These are phyloP conservation scores for Serendipita sp. DNA, from an alignment of 1,284 basidiomycete species.

Conservation along the genomic window DNA sequence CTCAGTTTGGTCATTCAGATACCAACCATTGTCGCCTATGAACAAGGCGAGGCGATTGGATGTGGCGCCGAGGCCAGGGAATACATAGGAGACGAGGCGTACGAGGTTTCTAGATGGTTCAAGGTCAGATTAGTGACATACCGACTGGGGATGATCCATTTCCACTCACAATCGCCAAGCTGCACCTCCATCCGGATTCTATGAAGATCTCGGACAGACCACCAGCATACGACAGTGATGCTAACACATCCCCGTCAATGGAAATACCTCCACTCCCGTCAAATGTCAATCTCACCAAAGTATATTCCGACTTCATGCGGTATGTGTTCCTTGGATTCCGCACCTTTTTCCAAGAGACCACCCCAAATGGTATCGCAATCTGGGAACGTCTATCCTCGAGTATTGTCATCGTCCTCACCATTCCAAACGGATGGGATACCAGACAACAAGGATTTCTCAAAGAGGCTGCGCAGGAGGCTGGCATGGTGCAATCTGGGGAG, in stretches of 20 bases:
- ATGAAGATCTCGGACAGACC: neutral
- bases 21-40: neutral
- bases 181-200: neutral
- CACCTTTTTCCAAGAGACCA: neutral
- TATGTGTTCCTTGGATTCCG: neutral
- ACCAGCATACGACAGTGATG: neutral
- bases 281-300: neutral
- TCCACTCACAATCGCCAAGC: neutral
- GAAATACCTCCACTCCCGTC: neutral
- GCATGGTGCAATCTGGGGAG: neutral
- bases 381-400: neutral
- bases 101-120: neutral
- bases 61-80: neutral
- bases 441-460: conserved; percentile 5
- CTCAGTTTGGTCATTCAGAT: neutral
- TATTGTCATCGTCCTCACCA: neutral
- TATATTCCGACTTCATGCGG: neutral
- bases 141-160: neutral
- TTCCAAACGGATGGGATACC: conserved; percentile 9
- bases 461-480: neutral
- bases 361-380: neutral
- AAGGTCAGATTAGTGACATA: neutral
- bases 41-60: neutral
- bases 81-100: neutral
- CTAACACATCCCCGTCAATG: neutral